A percentile compares a stretch with the other conserved stretches of the same genome.
phyloP scores from a whole-genome alignment of 2,329 filamentous ascomycete genomes.

The Bipolaris sorokiniana region DNA sequence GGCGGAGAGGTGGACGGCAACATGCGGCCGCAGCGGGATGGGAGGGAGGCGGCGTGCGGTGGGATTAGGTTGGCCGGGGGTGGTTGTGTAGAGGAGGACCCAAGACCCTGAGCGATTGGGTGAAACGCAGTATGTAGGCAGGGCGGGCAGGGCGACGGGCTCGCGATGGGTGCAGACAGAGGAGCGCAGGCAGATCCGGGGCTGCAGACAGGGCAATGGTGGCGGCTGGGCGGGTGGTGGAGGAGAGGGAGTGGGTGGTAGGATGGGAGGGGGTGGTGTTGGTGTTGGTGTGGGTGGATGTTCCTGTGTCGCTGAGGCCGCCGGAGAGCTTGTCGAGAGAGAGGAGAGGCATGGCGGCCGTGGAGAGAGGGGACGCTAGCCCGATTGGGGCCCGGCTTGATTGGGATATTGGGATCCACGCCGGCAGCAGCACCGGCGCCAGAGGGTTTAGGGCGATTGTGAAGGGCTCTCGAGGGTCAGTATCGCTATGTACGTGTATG shows the following conservation, averaged over 20 bases:
- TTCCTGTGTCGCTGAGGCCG: slow-evolving; percentile 17
- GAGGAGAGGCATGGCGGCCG: slow-evolving; percentile 11
- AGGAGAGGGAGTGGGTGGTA: slow-evolving; percentile 3
- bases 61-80: slow-evolving; percentile 17
- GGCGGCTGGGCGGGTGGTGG: background rate
- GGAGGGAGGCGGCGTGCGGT: slow-evolving; percentile 12
- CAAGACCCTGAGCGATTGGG: slow-evolving; percentile 32
- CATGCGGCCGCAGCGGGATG: slow-evolving; percentile 21
- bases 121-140: slow-evolving; percentile 30
- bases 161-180: slow-evolving; percentile 1
- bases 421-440: slow-evolving; percentile 11
- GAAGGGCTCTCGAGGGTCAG: too few species aligned
- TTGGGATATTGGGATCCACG: slow-evolving; percentile 18
- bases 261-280: slow-evolving; percentile 1
- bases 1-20: slow-evolving; percentile 15
- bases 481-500: background rate
- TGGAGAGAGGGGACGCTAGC: slow-evolving; percentile 7
- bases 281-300: slow-evolving; percentile 1
- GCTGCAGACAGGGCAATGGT: slow-evolving; percentile 9
- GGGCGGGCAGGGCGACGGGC: slow-evolving; percentile 18
- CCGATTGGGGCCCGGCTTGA: slow-evolving; percentile 11
- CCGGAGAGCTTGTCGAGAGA: slow-evolving; percentile 10
- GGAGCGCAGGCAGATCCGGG: slow-evolving; percentile 6
- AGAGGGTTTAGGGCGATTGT: background rate
- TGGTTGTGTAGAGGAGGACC: slow-evolving; percentile 16